These are phyloP conservation scores for Backusella psychrophila DNA, from an alignment of 192 early-diverging fungal species.

Conservation along the genomic window DNA sequence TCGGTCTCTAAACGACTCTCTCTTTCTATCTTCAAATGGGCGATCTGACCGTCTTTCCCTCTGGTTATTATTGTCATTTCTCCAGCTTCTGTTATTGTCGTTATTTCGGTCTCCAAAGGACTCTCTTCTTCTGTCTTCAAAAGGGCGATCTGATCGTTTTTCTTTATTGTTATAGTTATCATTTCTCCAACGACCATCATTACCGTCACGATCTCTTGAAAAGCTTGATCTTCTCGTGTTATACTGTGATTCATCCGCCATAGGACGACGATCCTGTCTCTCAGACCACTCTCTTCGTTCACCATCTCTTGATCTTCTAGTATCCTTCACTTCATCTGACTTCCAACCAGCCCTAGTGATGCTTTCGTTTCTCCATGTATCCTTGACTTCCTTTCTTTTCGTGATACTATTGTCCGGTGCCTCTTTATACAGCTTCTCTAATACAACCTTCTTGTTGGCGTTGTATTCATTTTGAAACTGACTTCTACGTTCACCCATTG, in stretches of 20 bases:
- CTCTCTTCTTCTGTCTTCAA: neutral
- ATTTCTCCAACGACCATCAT: neutral
- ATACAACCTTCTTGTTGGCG: neutral
- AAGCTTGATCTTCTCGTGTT: neutral
- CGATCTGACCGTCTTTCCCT: neutral
- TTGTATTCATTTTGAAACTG: constrained; percentile 13
- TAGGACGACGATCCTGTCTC: neutral
- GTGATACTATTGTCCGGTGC: neutral
- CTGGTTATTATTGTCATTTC: neutral
- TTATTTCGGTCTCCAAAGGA: neutral
- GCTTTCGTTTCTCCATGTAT: neutral
- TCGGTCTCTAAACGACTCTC: neutral
- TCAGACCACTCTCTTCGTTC: neutral
- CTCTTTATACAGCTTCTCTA: neutral
- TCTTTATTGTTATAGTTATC: neutral
- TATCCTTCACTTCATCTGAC: neutral
- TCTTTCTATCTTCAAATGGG: neutral
- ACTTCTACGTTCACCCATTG: constrained; percentile 26
- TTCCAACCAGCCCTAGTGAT: neutral
- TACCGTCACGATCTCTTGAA: neutral
- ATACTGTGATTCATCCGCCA: neutral
- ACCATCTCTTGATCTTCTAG: neutral
- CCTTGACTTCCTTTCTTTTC: neutral
- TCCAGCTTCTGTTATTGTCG: neutral
- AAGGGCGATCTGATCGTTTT: neutral